These are phyloP conservation scores for Bipolaris oryzae DNA, from an alignment of 2,329 filamentous ascomycete species.

Conservation along the genomic window DNA sequence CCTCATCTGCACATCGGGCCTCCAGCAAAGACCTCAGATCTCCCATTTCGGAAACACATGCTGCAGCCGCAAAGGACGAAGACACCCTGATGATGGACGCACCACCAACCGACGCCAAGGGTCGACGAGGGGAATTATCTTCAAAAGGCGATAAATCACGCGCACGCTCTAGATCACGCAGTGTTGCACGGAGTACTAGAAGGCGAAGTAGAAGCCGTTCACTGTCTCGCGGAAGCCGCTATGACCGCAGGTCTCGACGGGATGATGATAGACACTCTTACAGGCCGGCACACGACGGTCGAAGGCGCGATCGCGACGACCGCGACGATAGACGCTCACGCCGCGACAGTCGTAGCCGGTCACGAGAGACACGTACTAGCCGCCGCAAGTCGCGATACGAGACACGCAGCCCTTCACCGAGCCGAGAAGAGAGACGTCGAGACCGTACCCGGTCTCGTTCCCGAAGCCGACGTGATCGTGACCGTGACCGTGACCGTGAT, in stretches of 20 bases:
- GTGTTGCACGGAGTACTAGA: constrained; percentile 33
- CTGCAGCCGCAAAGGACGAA: constrained; percentile 22
- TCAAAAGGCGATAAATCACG: constrained; percentile 33
- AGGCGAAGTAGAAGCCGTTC: constrained; percentile 41
- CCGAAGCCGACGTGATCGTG: constrained; percentile 27
- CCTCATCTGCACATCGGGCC: constrained; percentile 31
- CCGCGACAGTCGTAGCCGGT: constrained; percentile 40
- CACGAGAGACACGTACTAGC: constrained; percentile 36
- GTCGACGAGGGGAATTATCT: constrained; percentile 35
- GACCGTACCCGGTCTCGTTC: constrained; percentile 35
- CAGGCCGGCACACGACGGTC: constrained; percentile 32
- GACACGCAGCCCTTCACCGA: constrained; percentile 36
- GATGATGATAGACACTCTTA: constrained; percentile 38
- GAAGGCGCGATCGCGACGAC: constrained; percentile 31
- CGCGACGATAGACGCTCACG: constrained; percentile 27
- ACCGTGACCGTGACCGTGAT: constrained; percentile 20
- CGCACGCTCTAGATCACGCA: constrained; percentile 40
- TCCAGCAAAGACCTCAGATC: constrained; percentile 29
- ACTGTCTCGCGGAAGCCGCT: constrained; percentile 41
- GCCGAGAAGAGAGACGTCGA: constrained; percentile 30
- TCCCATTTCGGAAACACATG: constrained; percentile 22
- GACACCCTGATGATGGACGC: constrained; percentile 39
- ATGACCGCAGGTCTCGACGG: constrained; percentile 33
- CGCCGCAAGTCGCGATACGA: constrained; percentile 37
- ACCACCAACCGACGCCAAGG: constrained; percentile 23